phyloP scores from a whole-genome alignment of 768 basidiomycete genomes.

The Hirschioporus abietinus region DNA sequence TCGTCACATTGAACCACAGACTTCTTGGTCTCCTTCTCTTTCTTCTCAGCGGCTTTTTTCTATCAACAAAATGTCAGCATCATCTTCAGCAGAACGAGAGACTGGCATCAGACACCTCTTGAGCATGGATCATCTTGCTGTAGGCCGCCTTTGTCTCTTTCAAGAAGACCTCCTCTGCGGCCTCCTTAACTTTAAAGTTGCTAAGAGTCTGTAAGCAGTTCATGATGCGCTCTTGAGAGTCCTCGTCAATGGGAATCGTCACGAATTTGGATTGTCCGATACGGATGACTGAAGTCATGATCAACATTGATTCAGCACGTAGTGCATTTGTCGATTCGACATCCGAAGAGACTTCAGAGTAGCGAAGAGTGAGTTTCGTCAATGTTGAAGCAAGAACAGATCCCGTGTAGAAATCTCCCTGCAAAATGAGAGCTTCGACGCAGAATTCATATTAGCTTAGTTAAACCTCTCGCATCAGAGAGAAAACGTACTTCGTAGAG shows the following conservation, averaged over 20 bases:
- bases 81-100: conserved; percentile 1
- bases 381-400: conserved; percentile 84
- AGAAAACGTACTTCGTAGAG: conserved; percentile 60
- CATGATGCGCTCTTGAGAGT: conserved; percentile 93
- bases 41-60: conserved; percentile 91
- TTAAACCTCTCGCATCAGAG: background rate
- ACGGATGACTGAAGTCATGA: conserved; percentile 96
- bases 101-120: conserved; percentile 56
- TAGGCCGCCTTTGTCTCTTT: conserved; percentile 89
- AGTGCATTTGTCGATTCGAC: conserved; percentile 61
- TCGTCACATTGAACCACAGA: conserved; percentile 90
- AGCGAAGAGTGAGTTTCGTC: conserved; percentile 87
- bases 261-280: conserved; percentile 97
- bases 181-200: conserved; percentile 54
- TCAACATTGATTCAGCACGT: conserved; percentile 93
- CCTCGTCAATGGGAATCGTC: conserved; percentile 94
- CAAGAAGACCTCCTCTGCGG: conserved; percentile 68
- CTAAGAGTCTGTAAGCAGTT: conserved; percentile 93
- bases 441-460: background rate
- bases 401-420: conserved; percentile 97
- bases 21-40: conserved; percentile 71
- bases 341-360: conserved; percentile 44
- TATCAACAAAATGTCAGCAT: conserved; percentile 22
- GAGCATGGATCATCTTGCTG: conserved; percentile 90
- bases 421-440: conserved; percentile 69